These are phyloP conservation scores for Cucurbita ficifolia DNA, from an alignment of 306 rosid species.

Conservation along the genomic window DNA sequence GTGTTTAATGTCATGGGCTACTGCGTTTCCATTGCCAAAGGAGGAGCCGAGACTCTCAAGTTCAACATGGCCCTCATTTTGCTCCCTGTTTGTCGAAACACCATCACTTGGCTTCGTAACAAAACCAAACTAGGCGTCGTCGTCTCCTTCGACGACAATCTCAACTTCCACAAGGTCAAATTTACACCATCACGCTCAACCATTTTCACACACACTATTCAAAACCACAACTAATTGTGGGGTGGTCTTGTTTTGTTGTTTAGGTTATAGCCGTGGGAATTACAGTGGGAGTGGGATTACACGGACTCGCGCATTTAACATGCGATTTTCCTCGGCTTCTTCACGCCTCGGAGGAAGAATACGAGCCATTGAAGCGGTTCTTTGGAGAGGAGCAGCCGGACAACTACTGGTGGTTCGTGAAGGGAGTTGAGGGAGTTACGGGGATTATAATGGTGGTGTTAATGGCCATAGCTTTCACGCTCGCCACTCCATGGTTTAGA, in stretches of 20 bases:
- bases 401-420: slow-evolving; percentile 40
- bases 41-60: slow-evolving; percentile 50
- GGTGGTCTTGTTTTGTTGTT: not conserved
- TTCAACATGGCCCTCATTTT: slow-evolving; percentile 49
- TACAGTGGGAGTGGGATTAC: slow-evolving; percentile 29
- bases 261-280: slow-evolving; percentile 27
- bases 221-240: not conserved
- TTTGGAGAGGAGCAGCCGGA: slow-evolving; percentile 36
- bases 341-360: slow-evolving; percentile 19
- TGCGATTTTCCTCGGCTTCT: slow-evolving; percentile 44
- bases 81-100: slow-evolving; percentile 49
- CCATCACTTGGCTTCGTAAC: slow-evolving; percentile 59
- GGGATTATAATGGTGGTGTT: slow-evolving; percentile 32
- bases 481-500: slow-evolving; percentile 55
- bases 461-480: slow-evolving; percentile 46
- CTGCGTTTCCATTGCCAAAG: slow-evolving; percentile 46
- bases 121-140: slow-evolving; percentile 31
- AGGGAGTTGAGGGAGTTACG: slow-evolving; percentile 31
- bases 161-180: slow-evolving; percentile 35
- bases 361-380: slow-evolving; percentile 20
- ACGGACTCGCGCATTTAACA: slow-evolving; percentile 28
- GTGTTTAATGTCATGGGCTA: slow-evolving; percentile 38
- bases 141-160: slow-evolving; percentile 48
- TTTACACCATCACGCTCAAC: not conserved
- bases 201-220: not conserved